These are phyloP conservation scores for Chlorociboria aeruginascens DNA, from an alignment of 495 filamentous ascomycete genomes.

Conservation along the genomic window DNA sequence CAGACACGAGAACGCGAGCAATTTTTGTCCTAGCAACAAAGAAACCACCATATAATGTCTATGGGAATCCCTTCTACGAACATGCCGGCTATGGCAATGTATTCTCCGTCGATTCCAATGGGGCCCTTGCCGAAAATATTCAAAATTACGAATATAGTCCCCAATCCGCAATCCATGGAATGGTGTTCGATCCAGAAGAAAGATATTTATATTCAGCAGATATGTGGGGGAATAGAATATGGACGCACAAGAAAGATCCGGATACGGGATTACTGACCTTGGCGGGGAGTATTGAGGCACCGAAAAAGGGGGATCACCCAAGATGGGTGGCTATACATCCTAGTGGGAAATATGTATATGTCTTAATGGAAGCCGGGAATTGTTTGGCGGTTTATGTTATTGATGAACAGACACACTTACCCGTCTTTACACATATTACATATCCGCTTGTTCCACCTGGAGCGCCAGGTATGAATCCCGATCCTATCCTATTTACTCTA, in stretches of 20 bases:
- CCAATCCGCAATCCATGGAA: constrained; percentile 73
- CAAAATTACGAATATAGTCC: constrained; percentile 68
- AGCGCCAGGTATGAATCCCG: constrained; percentile 20
- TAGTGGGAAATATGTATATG: constrained; percentile 65
- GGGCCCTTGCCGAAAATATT: constrained; percentile 52
- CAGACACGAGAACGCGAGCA: constrained; percentile 67
- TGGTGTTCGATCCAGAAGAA: constrained; percentile 78
- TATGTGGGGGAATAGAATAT: constrained; percentile 73
- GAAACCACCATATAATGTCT: constrained; percentile 66
- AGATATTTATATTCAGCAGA: constrained; percentile 81
- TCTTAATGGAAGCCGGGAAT: constrained; percentile 78
- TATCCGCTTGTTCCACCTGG: constrained; percentile 70
- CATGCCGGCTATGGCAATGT: constrained; percentile 70
- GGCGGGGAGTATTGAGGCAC: constrained; percentile 59
- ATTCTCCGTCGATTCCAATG: constrained; percentile 53
- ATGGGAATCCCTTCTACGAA: constrained; percentile 80
- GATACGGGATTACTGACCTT: constrained; percentile 50
- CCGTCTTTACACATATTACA: constrained; percentile 68
- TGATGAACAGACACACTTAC: constrained; percentile 59
- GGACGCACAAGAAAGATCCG: constrained; percentile 61
- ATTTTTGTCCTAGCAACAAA: constrained; percentile 75
- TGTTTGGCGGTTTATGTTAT: constrained; percentile 67
- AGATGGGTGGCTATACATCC: constrained; percentile 77
- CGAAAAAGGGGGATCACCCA: constrained; percentile 58
- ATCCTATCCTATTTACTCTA: neutral